Percentiles rank a stretch among this genome's conserved stretches.
Conservation (phyloP, 1,284 basidiomycete species). For the Sanghuangporus weigelae region DNA sequence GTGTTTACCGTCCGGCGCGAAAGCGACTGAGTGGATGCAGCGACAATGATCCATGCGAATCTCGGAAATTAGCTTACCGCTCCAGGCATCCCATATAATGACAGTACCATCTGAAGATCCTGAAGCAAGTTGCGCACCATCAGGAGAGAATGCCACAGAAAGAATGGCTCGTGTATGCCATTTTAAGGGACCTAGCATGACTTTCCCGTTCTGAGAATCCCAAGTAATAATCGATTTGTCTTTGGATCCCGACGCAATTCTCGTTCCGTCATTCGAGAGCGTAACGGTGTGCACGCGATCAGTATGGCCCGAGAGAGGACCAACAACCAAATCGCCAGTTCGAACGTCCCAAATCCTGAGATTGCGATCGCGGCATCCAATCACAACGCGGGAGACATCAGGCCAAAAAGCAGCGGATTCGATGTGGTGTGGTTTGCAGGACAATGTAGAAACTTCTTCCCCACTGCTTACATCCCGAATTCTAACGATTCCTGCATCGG, state of each 20-base stretch:
- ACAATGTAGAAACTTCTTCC: neutral
- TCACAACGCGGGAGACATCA: constrained; percentile 16
- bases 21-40: neutral
- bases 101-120: neutral
- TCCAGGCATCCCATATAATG: neutral
- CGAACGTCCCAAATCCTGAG: neutral
- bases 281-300: neutral
- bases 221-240: constrained; percentile 12
- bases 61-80: neutral
- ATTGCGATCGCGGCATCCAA: constrained; percentile 5
- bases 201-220: neutral
- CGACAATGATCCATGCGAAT: neutral
- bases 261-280: constrained; percentile 7
- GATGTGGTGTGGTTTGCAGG: neutral
- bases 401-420: constrained; percentile 3
- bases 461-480: neutral
- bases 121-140: neutral
- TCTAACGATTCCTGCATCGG: neutral
- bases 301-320: constrained; percentile 24
- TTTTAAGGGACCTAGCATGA: neutral
- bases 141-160: neutral
- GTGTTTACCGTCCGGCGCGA: neutral
- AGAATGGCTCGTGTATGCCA: neutral
- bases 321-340: constrained; percentile 2
- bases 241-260: constrained; percentile 3